Percentiles rank a stretch among this genome's conserved stretches.
Evolutionary conservation across 441 rosid species (phyloP).

Genomic region (Eruca vesicaria): DNA sequence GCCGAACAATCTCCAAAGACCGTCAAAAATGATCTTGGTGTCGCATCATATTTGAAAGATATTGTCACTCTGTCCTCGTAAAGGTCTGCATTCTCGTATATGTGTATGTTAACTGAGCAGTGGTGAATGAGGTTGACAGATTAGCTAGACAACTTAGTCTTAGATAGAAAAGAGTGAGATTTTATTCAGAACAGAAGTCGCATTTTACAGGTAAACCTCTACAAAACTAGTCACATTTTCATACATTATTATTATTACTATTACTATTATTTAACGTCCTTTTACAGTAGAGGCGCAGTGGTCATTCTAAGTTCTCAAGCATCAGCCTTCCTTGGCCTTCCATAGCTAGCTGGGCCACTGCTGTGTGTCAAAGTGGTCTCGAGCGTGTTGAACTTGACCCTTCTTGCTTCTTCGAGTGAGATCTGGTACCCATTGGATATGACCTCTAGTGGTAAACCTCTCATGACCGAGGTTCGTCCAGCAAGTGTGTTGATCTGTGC

Average conservation of each 20-base stretch:
- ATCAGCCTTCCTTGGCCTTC: constrained; percentile 16
- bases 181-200: constrained; percentile 13
- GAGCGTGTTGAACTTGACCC: constrained; percentile 44
- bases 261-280: constrained; percentile 15
- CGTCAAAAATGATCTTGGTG: too few species aligned
- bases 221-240: constrained; percentile 28
- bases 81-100: not conserved
- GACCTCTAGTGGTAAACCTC: constrained; percentile 60
- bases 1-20: too few species aligned
- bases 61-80: not conserved
- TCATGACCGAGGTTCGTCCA: constrained; percentile 51
- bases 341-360: constrained; percentile 24
- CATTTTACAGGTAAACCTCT: constrained; percentile 31
- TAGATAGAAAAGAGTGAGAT: not conserved
- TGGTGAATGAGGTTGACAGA: not conserved
- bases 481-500: constrained; percentile 54
- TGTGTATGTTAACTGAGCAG: not conserved
- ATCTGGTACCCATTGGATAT: constrained; percentile 50
- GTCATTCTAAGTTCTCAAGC: constrained; percentile 4
- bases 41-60: not conserved
- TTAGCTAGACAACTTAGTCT: not conserved
- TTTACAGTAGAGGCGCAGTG: constrained; percentile 1
- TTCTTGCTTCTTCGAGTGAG: constrained; percentile 59
- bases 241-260: constrained; percentile 15
- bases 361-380: constrained; percentile 45